A percentile compares a stretch with the other conserved stretches of the same genome.
These are phyloP conservation scores for Suillus sp. DNA, from an alignment of 768 basidiomycete genomes.

Conservation along the genomic window DNA sequence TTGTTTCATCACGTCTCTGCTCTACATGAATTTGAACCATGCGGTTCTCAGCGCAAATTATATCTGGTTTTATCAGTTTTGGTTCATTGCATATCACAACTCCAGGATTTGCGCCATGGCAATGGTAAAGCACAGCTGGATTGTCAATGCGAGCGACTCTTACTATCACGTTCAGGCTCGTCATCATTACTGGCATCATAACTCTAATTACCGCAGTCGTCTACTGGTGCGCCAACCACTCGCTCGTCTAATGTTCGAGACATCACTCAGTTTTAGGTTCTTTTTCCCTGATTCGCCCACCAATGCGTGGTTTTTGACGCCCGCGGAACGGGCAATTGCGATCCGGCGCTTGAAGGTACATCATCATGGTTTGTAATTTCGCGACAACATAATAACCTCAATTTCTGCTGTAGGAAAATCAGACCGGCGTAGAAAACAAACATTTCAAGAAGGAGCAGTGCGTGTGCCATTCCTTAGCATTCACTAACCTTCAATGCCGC, in stretches of 20 bases:
- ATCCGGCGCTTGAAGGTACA: slow-evolving; percentile 63
- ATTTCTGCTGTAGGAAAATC: slow-evolving; percentile 51
- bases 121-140: slow-evolving; percentile 50
- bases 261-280: slow-evolving; percentile 43
- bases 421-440: slow-evolving; percentile 84
- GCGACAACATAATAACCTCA: not conserved
- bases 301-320: slow-evolving; percentile 72
- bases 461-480: slow-evolving; percentile 27
- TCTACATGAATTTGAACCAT: slow-evolving; percentile 5
- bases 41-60: slow-evolving; percentile 56
- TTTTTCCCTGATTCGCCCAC: slow-evolving; percentile 77
- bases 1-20: not conserved
- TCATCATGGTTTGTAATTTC: not conserved
- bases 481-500: not conserved
- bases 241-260: not conserved
- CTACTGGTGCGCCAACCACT: slow-evolving; percentile 51
- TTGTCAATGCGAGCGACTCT: slow-evolving; percentile 10
- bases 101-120: slow-evolving; percentile 63
- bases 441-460: slow-evolving; percentile 80
- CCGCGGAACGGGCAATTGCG: slow-evolving; percentile 62
- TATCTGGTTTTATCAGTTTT: slow-evolving; percentile 69
- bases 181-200: slow-evolving; percentile 67
- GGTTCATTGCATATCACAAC: slow-evolving; percentile 65
- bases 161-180: slow-evolving; percentile 45
- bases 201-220: slow-evolving; percentile 52